Percentiles rank a stretch among this genome's conserved stretches.
phyloP scores from a whole-genome alignment of 352 stramenopile species.

The Globisporangium recalcitrans region DNA sequence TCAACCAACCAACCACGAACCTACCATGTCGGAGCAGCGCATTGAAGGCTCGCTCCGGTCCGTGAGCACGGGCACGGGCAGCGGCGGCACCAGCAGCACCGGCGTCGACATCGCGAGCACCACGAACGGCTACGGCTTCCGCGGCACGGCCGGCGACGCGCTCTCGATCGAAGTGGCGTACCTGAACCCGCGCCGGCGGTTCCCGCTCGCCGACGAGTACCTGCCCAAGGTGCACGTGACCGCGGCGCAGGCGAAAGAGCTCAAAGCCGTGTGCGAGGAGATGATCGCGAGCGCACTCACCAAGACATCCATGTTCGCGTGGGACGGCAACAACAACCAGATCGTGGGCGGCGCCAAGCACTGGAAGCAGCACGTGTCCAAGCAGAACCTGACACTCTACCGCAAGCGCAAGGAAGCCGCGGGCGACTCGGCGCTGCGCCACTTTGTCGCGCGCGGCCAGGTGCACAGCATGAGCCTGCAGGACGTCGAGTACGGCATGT shows the following conservation, averaged over 20 bases:
- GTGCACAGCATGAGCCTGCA: conserved; percentile 44
- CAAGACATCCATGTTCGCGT: conserved; percentile 53
- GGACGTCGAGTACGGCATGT: conserved; percentile 48
- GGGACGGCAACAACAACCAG: conserved; percentile 42
- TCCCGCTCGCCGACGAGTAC: conserved; percentile 48
- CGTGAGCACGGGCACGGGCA: conserved; percentile 18
- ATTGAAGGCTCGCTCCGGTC: conserved; percentile 14
- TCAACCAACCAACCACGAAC: too few relatives aligned
- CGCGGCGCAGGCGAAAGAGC: conserved; percentile 32
- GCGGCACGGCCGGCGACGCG: conserved; percentile 40
- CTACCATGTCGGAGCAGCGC: conserved; percentile 10
- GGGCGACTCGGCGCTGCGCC: conserved; percentile 22
- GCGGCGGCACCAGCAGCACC: conserved; percentile 15
- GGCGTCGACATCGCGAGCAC: conserved; percentile 32
- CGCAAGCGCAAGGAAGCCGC: conserved; percentile 33
- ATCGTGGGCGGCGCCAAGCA: conserved; percentile 28
- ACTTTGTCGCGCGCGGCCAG: conserved; percentile 42
- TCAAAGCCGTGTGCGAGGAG: conserved; percentile 42
- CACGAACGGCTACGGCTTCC: conserved; percentile 46
- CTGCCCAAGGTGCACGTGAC: conserved; percentile 41
- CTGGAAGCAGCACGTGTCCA: conserved; percentile 53
- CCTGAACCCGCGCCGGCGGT: conserved; percentile 51
- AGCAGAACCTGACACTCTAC: conserved; percentile 48
- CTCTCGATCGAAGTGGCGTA: conserved; percentile 61
- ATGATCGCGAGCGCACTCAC: conserved; percentile 41